Evolutionary conservation across 441 rosid genomes (phyloP).

Genomic region (Populus hybrid): DNA sequence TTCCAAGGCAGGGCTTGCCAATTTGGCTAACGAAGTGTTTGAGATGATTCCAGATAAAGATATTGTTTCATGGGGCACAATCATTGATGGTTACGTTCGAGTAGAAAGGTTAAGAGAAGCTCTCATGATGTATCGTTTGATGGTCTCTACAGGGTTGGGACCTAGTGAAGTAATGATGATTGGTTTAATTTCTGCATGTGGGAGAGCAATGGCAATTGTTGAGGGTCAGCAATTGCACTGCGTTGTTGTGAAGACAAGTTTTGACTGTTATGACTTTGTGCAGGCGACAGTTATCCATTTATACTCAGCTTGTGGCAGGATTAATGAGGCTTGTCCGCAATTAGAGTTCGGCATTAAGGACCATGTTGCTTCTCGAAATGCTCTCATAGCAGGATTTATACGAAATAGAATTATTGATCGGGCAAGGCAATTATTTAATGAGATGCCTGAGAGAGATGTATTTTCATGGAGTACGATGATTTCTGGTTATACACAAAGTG

Average conservation of each 20-base stretch:
- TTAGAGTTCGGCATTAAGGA: constrained; percentile 49
- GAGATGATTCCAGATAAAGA: constrained; percentile 55
- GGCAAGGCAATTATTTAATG: constrained; percentile 55
- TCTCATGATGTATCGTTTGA: constrained; percentile 43
- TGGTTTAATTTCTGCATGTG: constrained; percentile 72
- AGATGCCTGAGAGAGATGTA: constrained; percentile 63
- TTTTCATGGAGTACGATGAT: constrained; percentile 87
- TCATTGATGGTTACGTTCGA: constrained; percentile 59
- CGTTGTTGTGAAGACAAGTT: constrained; percentile 48
- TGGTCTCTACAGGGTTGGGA: constrained; percentile 43
- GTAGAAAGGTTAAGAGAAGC: constrained; percentile 54
- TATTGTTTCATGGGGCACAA: constrained; percentile 74
- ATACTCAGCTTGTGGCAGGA: constrained; percentile 53
- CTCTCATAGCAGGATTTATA: constrained; percentile 60
- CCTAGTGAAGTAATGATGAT: constrained; percentile 71
- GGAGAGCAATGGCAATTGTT: constrained; percentile 25
- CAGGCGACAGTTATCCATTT: constrained; percentile 71
- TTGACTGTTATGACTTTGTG: constrained; percentile 54
- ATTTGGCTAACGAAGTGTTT: constrained; percentile 53
- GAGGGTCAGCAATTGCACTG: constrained; percentile 69
- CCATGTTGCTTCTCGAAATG: constrained; percentile 63
- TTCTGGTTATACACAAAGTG: constrained; percentile 59
- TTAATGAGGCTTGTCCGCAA: constrained; percentile 56
- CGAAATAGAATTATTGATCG: constrained; percentile 54
- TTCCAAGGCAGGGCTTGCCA: constrained; percentile 59